Evolutionary conservation across 441 rosid genomes (phyloP), one percentile per base, ranked within the genome.

Genomic region (Lepidium campestre): DNA sequence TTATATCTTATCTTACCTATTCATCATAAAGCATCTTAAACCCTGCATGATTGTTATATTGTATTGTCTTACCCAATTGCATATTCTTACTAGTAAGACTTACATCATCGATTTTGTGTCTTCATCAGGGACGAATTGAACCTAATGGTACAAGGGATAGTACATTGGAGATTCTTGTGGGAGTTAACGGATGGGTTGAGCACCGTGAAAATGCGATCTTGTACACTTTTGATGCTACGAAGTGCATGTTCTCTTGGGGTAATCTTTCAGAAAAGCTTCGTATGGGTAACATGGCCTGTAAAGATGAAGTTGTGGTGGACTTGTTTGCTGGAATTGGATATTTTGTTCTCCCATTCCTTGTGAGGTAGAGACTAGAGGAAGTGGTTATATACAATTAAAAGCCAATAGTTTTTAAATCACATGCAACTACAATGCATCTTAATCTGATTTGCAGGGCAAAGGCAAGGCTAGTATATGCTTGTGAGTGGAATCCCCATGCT

Each of bases 181-280:
- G 97, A 74, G 89, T 86, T 73, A 73, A 82, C 72, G 97, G 99
- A 39, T 91, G 97, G 98, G 96, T 93, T 14, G 78, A 81, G 57
- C 98, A 86, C 66, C 75, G 86, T 60, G 98, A 93, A 79, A 90
- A 82, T 74, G 98, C 92, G 40, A 83, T 93, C 57, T 67, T 84
- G 48, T 93, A 88, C 80, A 88, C 97, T 64, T 93, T 93, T 72
- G 83, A 93, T 76, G 89, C 93, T 53, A 85, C 96, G 27, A 91
- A 84, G 76, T 93, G 99, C 82, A 93, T 93, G 94, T 93, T 93
- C 75, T 93, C 97, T 19, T 93, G 96, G 96, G 98, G 98, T 7
- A 93, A 93, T 82, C 97, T 93, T 59, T 90, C 94, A 7, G 98
- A 93, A 81, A 93, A 93, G 86, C 83, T 87, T 73, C 96, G 97